Percentiles rank a stretch among this genome's conserved stretches.
phyloP scores from a whole-genome alignment of 495 filamentous ascomycete genomes.

The Aspergillus leporis region DNA sequence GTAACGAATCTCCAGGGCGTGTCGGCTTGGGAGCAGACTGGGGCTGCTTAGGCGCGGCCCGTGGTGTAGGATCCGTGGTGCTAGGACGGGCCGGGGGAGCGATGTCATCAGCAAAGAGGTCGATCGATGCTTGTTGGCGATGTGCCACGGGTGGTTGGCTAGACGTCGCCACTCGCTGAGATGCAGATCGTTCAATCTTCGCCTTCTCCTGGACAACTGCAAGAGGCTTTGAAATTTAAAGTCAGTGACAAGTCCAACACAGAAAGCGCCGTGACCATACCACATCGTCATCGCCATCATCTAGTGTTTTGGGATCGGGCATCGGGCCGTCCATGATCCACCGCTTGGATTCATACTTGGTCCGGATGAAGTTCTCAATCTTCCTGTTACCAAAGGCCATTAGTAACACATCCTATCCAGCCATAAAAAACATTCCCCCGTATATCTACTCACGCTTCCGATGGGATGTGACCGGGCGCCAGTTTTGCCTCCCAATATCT shows the following conservation, averaged over 20 bases:
- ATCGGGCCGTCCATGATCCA: constrained; percentile 98
- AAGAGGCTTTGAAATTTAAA: constrained; percentile 53
- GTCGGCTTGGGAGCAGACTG: constrained; percentile 58
- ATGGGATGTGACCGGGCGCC: constrained; percentile 87
- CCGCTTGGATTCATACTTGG: constrained; percentile 96
- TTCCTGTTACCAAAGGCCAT: constrained; percentile 52
- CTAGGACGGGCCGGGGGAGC: constrained; percentile 63
- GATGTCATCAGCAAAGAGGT: constrained; percentile 65
- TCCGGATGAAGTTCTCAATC: constrained; percentile 98
- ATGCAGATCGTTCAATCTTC: constrained; percentile 63
- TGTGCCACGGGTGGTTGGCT: constrained; percentile 43
- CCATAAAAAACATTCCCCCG: constrained; percentile 6
- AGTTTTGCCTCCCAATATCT: constrained; percentile 96
- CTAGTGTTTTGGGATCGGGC: constrained; percentile 85
- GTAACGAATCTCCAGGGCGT: constrained; percentile 78
- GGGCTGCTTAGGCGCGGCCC: constrained; percentile 57
- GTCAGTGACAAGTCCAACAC: constrained; percentile 13
- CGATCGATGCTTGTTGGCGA: constrained; percentile 50
- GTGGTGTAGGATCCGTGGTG: constrained; percentile 61
- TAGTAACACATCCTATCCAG: constrained; percentile 12
- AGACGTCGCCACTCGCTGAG: constrained; percentile 45
- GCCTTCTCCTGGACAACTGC: constrained; percentile 74
- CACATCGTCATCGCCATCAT: constrained; percentile 81
- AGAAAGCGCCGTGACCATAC: constrained; percentile 36
- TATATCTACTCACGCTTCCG: constrained; percentile 69